Evolutionary conservation across 2,329 filamentous ascomycete genomes (phyloP), one percentile per base, ranked within the genome.

Genomic region (Aspergillus oerlinghausenensis): DNA sequence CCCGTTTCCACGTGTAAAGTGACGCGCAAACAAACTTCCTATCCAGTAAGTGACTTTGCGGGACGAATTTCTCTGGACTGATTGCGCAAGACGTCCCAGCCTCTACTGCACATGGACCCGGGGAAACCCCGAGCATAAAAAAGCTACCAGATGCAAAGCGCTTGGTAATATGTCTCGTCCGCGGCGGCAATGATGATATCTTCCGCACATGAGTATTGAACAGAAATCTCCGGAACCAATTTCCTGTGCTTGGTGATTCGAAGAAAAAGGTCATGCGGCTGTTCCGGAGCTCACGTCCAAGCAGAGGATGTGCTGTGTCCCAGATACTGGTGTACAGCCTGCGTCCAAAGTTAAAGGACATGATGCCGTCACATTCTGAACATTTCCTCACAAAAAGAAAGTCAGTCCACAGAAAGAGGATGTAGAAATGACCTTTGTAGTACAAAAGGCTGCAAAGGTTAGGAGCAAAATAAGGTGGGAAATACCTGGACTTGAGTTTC

Each of bases 101-200:
- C 60, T 73, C 73, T 25, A 70, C 69, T 19, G 68, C 68, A 40
- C 68, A 55, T 10, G 68, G 71, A 35, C 62, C 70, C 23, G 72
- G 68, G 26, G 69, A 73, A 5, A 66, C 70, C 19, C 81, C 79
- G 51, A 83, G 67, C 17, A 84, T 77, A 26, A 85, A 71, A 38
- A 84, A 72, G 5, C 82, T 79, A 25, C 82, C 80, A 1, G 82
- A 84, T 35, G 81, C 79, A 65, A 82, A 82, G 64, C 79, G 81
- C 57, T 76, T 78, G 10, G 77, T 78, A 25, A 79, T 72, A 66
- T 79, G 75, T 55, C 71, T 69, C 26, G 69, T 64, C 25, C 54
- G 64, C 10, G 64, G 55, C 5, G 61, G 51, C 51, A 67, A 61
- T 32, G 59, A 66, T 38, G 70, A 63, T 40, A 59, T 51, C 25